Evolutionary conservation across 352 stramenopile genomes (phyloP).

Genomic region (Peronospora destructor): DNA sequence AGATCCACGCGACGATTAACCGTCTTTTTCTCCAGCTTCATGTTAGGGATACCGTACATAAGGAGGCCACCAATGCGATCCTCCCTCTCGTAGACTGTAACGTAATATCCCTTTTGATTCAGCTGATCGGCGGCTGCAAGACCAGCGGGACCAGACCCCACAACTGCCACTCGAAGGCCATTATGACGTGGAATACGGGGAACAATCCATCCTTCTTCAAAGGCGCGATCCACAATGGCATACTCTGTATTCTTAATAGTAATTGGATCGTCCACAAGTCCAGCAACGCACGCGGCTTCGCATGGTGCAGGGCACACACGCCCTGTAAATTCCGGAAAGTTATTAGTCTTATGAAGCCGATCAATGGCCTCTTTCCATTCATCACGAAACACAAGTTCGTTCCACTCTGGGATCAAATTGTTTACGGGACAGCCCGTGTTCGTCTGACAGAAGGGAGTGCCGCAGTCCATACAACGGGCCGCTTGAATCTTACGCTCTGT

Average conservation of each 20-base stretch:
- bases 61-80: conserved; percentile 93
- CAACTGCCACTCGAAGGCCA: conserved; percentile 92
- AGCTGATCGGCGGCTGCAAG: conserved; percentile 93
- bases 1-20: conserved; percentile 93
- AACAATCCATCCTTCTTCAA: conserved; percentile 93
- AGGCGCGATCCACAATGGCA: conserved; percentile 94
- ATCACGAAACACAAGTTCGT: conserved; percentile 95
- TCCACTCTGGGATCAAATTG: conserved; percentile 99
- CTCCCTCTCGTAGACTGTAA: conserved; percentile 95
- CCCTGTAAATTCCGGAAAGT: conserved; percentile 98
- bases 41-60: conserved; percentile 99
- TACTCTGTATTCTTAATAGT: conserved; percentile 99
- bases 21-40: conserved; percentile 98
- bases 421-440: conserved; percentile 96
- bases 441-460: conserved; percentile 97
- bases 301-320: conserved; percentile 95
- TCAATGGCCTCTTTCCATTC: conserved; percentile 95
- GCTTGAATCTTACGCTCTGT: conserved; percentile 90
- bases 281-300: conserved; percentile 93
- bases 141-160: conserved; percentile 90
- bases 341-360: conserved; percentile 97
- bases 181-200: conserved; percentile 90
- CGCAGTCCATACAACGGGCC: conserved; percentile 98
- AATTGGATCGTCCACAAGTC: conserved; percentile 92
- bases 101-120: conserved; percentile 97